Evolutionary conservation across 192 early-diverging fungal genomes (phyloP), one percentile per base, ranked within the genome.

Genomic region (Coemansia javaensis): DNA sequence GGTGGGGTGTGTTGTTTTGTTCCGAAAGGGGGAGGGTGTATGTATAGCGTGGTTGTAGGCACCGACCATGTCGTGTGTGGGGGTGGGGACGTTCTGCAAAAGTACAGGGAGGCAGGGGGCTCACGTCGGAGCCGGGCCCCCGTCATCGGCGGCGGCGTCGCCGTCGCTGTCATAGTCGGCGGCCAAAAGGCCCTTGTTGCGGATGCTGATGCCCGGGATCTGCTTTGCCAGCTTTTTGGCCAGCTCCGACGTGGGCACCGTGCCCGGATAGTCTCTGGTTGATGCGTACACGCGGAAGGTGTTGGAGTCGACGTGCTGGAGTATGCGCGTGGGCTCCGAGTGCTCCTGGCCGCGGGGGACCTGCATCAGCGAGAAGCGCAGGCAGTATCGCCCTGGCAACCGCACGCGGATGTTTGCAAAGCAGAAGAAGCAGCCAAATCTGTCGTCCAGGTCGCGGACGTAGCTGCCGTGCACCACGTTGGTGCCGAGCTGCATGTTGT

Each of bases 231-330:
- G 30, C 25, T 47, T 41, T 28, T 56, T 59, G 5, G 72, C 60
- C 1, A 75, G 32, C 16, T 31, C 21, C 4, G 72, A 68, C 2
- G 72, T 63, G 28, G 52, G 50, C 20, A 56, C 65, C 6, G 63
- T 53, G 12, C 72, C 72, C 0, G 72, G 72, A 30, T 68, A 75
- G 11, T 75, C 65, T 36, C 41, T 63, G 7, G n/a, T n/a, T n/a
- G n/a, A 9, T 16, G 59, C 36, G 40, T 56, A 68, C 1, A 75
- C 65, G 0, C 48, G 55, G 32, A 75, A 64, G 6, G 48, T 36
- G 0, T 54, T 41, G 8, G 72, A 59, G 22, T 50, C 37, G 13
- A 54, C 49, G n/a, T 52, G 31, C 5, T 22, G 31, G 10, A 64
- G 43, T 4, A 54, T 53, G 0, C 23, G 7, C 9, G 33, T 47